Evolutionary conservation across 768 basidiomycete species (phyloP), one percentile per base, ranked within the genome.

Genomic region (Lactarius evosmus): DNA sequence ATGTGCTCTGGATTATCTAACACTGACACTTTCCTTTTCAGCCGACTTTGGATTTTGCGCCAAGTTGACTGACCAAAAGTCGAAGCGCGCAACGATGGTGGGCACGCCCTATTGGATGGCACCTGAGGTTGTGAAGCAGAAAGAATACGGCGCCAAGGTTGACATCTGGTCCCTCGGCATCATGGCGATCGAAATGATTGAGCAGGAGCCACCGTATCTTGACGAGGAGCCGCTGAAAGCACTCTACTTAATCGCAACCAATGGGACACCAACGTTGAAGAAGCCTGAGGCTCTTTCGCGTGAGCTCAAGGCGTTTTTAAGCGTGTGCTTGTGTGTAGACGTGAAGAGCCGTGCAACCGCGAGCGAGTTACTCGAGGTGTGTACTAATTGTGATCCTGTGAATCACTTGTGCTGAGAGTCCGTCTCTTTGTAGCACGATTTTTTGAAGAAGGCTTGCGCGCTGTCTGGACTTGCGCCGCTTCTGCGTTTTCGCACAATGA

Each of bases 71-170:
- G 94, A 95, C 70, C 92, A 96, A 76, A 97, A 96, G 75, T 95
- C 91, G 46, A 96, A 96, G 76, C 90, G 95, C 58, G 94, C 94
- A 33, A 96, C 94, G n/a, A 96, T 96, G 95, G 94, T 97, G 4
- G 95, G 95, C 36, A 96, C 94, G 12, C 95, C 95, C 1, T 96
- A 96, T 76, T 96, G 95, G 95, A 97, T 97, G 95, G 95, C 95
- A 3, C 95, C 95, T n/a, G 95, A 97, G 74, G 93, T 97, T 58
- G 94, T 97, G 70, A 95, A 94, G 77, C 91, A 95, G 74, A 95
- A 96, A 76, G 93, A 95, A 75, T 97, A 97, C 71, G 94, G 95
- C 52, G 92, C 93, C 29, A 96, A 96, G 75, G 95, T 96, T 25
- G 95, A 96, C 70, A 93, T 97, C 56, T 97, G 95, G 95, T 94